Evolutionary conservation across 106 monocot genomes (phyloP), one percentile per base, ranked within the genome.

Genomic region (Platanthera zijinensis): DNA sequence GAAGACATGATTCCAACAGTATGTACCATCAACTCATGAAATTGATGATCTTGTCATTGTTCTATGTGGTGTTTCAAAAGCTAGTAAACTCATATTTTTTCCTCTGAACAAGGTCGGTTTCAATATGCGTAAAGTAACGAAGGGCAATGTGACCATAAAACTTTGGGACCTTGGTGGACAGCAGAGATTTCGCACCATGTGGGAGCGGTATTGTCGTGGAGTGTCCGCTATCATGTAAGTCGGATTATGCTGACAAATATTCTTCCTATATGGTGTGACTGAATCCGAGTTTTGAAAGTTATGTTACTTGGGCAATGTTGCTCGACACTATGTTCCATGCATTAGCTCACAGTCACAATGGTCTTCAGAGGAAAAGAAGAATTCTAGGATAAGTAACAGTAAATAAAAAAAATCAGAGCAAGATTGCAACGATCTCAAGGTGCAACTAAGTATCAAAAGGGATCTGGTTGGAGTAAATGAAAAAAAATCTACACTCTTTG

Each of bases 1-100:
- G 93, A 96, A 77, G 93, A 96, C 80, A 93, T 91, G 96, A 96
- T 96, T 87, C 96, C 96, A 84, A 96, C 96, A 22, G 96, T 91
- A 85, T 77, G 90, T 87, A 61, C 51, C 75, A 49, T 76, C 71
- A 61, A 75, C 25, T 75, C 8, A 66, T 9, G 48, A 61, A 17
- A 64, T 63, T 4, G 22, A 74, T 67, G 52, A 7, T 56, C 14
- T 59, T 57, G 63, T 3, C 74, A 4, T 48, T 39, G 5, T 77
- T 45, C 74, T 30, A 79, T 67, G 25, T 74, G 3, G 52, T 54
- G 14, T 64, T 71, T 69, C 78, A 8, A 8, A 15, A 39, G 11
- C 57, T 22, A 74, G 0, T 48, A 69, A 74, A 49, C 67, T 75
- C 11, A 85, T 77, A 5, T 2, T 51, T 67, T 67, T 51, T 14